These are phyloP conservation scores for Cryptosporidium andersoni DNA, from an alignment of 169 alveolate species.

Conservation along the genomic window DNA sequence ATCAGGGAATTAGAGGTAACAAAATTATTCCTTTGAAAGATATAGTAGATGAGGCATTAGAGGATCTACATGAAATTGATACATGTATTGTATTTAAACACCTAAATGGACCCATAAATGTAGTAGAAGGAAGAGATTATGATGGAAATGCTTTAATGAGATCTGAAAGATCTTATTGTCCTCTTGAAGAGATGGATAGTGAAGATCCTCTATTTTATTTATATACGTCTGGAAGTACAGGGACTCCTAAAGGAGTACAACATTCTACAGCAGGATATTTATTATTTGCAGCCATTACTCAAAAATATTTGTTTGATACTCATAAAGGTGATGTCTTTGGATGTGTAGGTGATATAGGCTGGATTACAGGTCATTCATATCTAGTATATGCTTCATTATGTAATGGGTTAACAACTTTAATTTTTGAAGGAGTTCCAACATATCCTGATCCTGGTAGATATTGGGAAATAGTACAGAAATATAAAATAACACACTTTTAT, in stretches of 20 bases:
- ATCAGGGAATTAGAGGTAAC: constrained; percentile 89
- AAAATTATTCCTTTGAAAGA: constrained; percentile 83
- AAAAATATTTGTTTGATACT: constrained; percentile 88
- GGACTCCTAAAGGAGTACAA: constrained; percentile 94
- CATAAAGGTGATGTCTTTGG: constrained; percentile 89
- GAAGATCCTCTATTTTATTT: constrained; percentile 91
- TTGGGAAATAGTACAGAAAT: constrained; percentile 88
- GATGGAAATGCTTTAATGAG: constrained; percentile 85
- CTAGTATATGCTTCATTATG: constrained; percentile 94
- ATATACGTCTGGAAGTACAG: constrained; percentile 98
- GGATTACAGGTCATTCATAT: constrained; percentile 98
- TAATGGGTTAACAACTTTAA: constrained; percentile 91
- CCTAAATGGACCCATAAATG: constrained; percentile 75
- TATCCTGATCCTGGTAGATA: constrained; percentile 92
- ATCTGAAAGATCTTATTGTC: constrained; percentile 89
- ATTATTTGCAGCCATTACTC: constrained; percentile 88
- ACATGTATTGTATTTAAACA: constrained; percentile 82
- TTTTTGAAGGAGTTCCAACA: constrained; percentile 94
- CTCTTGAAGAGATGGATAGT: constrained; percentile 92
- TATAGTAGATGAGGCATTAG: constrained; percentile 88
- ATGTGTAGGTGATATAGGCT: constrained; percentile 96
- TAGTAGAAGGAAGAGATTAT: constrained; percentile 81
- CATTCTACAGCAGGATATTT: constrained; percentile 93
- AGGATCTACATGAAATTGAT: constrained; percentile 76
- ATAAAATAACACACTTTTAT: constrained; percentile 90